A percentile compares a stretch with the other conserved stretches of the same genome.
Conservation (phyloP, 1,284 basidiomycete genomes). For the Ganoderma resinaceum region DNA sequence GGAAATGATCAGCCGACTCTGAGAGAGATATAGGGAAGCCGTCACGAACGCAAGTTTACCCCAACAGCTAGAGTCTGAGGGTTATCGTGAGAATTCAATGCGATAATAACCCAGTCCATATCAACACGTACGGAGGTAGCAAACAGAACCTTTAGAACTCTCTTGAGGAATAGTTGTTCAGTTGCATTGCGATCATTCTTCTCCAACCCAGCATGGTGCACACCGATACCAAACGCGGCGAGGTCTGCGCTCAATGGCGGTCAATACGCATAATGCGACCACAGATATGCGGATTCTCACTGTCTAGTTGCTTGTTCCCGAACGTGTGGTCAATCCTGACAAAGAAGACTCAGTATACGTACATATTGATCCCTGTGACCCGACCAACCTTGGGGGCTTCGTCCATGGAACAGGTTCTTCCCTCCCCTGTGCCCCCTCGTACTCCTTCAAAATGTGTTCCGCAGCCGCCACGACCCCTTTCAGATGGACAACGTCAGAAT, state of each 20-base stretch:
- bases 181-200: constrained; percentile 72
- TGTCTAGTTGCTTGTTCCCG: constrained; percentile 65
- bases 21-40: background rate
- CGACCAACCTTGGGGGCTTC: constrained; percentile 53
- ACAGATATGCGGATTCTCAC: constrained; percentile 44
- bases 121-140: constrained; percentile 66
- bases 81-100: constrained; percentile 19
- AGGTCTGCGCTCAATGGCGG: constrained; percentile 51
- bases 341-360: background rate
- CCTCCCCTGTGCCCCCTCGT: constrained; percentile 59
- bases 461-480: constrained; percentile 77
- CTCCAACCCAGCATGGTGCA: constrained; percentile 88
- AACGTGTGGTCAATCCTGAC: constrained; percentile 61
- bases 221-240: constrained; percentile 73
- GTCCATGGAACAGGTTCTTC: constrained; percentile 71
- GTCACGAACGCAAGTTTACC: constrained; percentile 79
- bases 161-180: constrained; percentile 76
- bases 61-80: constrained; percentile 85
- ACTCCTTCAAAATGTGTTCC: constrained; percentile 76
- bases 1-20: background rate
- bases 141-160: constrained; percentile 70
- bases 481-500: background rate
- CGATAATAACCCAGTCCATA: background rate
- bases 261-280: background rate
- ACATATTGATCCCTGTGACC: too few relatives aligned